Evolutionary conservation across 306 rosid genomes (phyloP), one percentile per base, ranked within the genome.

Genomic region (Cucumis hystrix): DNA sequence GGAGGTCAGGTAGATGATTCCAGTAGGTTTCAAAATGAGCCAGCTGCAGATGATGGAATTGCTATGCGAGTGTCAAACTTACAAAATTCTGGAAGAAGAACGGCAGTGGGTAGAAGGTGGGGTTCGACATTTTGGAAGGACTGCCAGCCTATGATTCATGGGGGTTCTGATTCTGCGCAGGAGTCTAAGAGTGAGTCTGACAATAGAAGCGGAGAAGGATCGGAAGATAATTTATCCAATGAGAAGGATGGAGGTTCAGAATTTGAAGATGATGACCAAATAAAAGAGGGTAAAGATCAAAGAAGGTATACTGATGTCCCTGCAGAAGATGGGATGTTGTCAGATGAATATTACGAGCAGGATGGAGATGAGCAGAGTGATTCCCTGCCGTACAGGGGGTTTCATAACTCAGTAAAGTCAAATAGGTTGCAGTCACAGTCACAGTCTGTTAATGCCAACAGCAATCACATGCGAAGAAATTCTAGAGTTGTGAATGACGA

Each of bases 281-380:
- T 81, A 73, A 91, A 87, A 68, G 90, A 85, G 40, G 86, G 84
- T 73, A 88, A 89, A 87, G 92, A 87, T 84, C 96, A 83, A 49
- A 82, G 83, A 79, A 92, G 86, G 78, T 90, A 87, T 75, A 81
- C 91, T 60, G 96, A 91, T 82, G 95, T 96, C 79, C 96, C 98
- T 30, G 76, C 61, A 57, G 97, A 93, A 10, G 98, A 91, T 69
- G 98, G 91, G 86, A 89, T 92, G 97, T 78, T 96, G 81, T 96
- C 99, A 70, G 99, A 96, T 83, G 99, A 96, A 87, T 96, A 96
- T 85, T 96, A 96, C 80, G 99, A 96, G 88, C 98, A 88, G 84
- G 98, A 91, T 79, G 96, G 96, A 72, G 95, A 96, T 75, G 98
- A 96, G 67, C 96, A 88, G 81, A 83, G 90, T 83, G 97, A 92